Percentiles rank a stretch among this genome's conserved stretches.
phyloP scores from a whole-genome alignment of 257 asterid genomes.

The Solanum habrochaites region DNA sequence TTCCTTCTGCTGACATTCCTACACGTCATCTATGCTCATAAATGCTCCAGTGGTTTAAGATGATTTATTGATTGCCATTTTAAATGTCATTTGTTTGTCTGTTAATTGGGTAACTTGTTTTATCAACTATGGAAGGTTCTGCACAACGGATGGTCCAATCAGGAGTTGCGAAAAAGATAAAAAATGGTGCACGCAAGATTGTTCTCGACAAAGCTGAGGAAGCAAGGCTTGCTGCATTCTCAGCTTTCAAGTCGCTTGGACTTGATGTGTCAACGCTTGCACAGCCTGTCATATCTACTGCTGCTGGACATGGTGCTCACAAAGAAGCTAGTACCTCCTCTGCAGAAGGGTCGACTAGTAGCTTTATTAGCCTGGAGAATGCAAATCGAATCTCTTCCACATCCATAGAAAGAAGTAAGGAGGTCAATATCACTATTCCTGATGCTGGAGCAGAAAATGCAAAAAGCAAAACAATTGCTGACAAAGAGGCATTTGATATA shows the following conservation, averaged over 20 bases:
- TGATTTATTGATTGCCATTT: neutral
- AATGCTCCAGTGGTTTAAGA: neutral
- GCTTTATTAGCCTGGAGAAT: conserved; percentile 28
- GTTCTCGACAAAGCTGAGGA: conserved; percentile 98
- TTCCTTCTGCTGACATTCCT: neutral
- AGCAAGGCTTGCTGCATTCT: conserved; percentile 88
- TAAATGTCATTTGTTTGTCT: neutral
- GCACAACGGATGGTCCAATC: conserved; percentile 61
- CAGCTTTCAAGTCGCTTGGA: conserved; percentile 92
- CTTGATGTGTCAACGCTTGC: conserved; percentile 55
- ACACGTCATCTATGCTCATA: neutral
- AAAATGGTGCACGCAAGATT: conserved; percentile 86
- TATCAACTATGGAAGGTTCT: conserved; percentile 27
- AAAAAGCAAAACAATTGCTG: conserved; percentile 10
- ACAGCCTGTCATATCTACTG: conserved; percentile 34
- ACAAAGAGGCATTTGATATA: conserved; percentile 16
- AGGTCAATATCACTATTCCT: conserved; percentile 1
- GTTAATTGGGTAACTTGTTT: neutral
- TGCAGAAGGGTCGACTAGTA: conserved; percentile 62
- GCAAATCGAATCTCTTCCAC: conserved; percentile 11
- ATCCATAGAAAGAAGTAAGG: conserved; percentile 12
- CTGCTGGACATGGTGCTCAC: conserved; percentile 23
- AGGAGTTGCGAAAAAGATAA: conserved; percentile 90
- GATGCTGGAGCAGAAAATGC: conserved; percentile 26
- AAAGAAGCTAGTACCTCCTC: conserved; percentile 45